Evolutionary conservation across 2,329 filamentous ascomycete genomes (phyloP), one percentile per base, ranked within the genome.

Genomic region (Boeremia exigua): DNA sequence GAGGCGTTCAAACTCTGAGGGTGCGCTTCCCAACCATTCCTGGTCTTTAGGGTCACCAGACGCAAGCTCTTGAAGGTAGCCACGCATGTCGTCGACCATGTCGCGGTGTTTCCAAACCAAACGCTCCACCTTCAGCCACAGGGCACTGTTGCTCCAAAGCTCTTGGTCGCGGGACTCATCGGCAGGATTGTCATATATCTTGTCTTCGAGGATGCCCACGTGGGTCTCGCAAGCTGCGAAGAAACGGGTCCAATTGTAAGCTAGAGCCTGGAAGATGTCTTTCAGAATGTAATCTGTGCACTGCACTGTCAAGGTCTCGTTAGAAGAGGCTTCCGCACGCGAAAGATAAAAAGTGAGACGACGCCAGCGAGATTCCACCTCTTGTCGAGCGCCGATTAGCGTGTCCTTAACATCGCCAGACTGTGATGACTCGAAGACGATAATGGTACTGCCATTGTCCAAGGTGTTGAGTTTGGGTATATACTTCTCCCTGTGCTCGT

Each of bases 91-190:
- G 28, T 77, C 77, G 29, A 80, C 70, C 4, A 81, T 69, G 54
- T 82, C 80, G 19, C 75, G 67, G 57, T 84, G 82, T 11, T 81
- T 74, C 64, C 78, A 81, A 63, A 83, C 76, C 37, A 83, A 66
- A 36, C 82, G 81, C 59, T 83, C 80, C 9, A 81, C 75, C 54
- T 81, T 82, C n/a, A 82, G 71, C 81, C 82, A 84, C 9, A 77
- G 61, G 14, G 75, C 78, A 23, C 79, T 79, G 60, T 83, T 82
- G 11, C 72, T 75, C 80, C 81, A 84, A 7, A 84, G 69, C 55
- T 83, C 81, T 1, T 80, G 80, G 0, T 81, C 81, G 2, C 81
- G 74, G 9, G 76, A 79, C 58, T 83, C 81, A 47, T 84, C 81
- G 3, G 81, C 81, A 0, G 82, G 82, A 30, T 80, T 79, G 29